A percentile compares a stretch with the other conserved stretches of the same genome.
These are phyloP conservation scores for Fusarium goolgardi DNA, from an alignment of 2,329 filamentous ascomycete species.

Conservation along the genomic window DNA sequence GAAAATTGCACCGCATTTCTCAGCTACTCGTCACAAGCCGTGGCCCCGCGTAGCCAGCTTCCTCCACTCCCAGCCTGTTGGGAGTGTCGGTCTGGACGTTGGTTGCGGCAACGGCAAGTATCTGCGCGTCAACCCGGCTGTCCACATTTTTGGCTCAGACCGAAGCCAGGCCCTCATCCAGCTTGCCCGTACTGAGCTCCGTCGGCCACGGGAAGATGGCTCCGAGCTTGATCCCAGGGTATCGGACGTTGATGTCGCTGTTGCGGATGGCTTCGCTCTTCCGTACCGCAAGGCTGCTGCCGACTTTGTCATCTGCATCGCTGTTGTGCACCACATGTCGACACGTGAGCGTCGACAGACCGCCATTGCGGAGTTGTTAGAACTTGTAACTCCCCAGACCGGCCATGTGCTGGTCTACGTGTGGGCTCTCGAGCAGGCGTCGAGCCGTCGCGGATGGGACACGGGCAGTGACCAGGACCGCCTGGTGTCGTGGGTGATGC, in stretches of 20 bases:
- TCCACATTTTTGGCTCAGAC: slow-evolving; percentile 89
- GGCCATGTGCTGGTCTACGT: slow-evolving; percentile 87
- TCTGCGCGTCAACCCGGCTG: slow-evolving; percentile 77
- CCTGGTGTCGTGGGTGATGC: slow-evolving; percentile 93
- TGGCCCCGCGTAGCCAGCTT: slow-evolving; percentile 93
- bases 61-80: slow-evolving; percentile 71
- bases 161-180: slow-evolving; percentile 71
- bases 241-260: slow-evolving; percentile 71
- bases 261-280: slow-evolving; percentile 85
- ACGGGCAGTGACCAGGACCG: slow-evolving; percentile 87
- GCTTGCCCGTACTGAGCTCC: slow-evolving; percentile 57
- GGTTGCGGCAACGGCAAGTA: slow-evolving; percentile 99
- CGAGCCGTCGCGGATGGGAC: slow-evolving; percentile 89
- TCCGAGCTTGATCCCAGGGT: slow-evolving; percentile 25
- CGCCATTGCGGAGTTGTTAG: slow-evolving; percentile 77
- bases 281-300: slow-evolving; percentile 72
- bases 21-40: slow-evolving; percentile 81
- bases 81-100: slow-evolving; percentile 86
- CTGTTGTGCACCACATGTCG: slow-evolving; percentile 93
- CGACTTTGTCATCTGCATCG: slow-evolving; percentile 94
- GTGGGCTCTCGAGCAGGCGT: slow-evolving; percentile 94
- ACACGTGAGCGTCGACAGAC: slow-evolving; percentile 77
- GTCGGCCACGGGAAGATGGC: slow-evolving; percentile 33
- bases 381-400: slow-evolving; percentile 68
- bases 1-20: slow-evolving; percentile 86